These are phyloP conservation scores for Mrakia frigida DNA, from an alignment of 768 basidiomycete genomes.

Conservation along the genomic window DNA sequence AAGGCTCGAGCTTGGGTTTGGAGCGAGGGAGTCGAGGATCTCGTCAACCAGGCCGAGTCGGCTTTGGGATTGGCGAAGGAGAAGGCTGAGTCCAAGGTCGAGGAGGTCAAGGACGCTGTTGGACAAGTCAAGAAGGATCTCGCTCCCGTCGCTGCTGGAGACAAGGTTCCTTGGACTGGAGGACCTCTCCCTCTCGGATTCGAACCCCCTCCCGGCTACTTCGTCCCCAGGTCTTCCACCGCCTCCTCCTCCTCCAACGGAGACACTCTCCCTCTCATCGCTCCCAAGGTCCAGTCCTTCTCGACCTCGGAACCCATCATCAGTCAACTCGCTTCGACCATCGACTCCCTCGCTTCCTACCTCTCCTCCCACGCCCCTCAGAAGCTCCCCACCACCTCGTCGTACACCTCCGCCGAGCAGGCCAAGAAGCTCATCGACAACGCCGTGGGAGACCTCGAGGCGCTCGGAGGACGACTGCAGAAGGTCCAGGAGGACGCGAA, in stretches of 20 bases:
- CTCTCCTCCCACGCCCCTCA: slow-evolving; percentile 53
- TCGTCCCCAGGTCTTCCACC: slow-evolving; percentile 48
- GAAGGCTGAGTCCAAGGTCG: slow-evolving; percentile 35
- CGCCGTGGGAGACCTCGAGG: slow-evolving; percentile 73
- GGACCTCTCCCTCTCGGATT: slow-evolving; percentile 74
- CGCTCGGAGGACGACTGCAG: slow-evolving; percentile 70
- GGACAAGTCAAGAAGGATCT: slow-evolving; percentile 18
- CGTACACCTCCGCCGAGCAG: slow-evolving; percentile 53
- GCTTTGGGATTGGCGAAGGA: slow-evolving; percentile 48
- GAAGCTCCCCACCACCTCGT: slow-evolving; percentile 47
- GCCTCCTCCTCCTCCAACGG: slow-evolving; percentile 15
- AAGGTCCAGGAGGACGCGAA: slow-evolving; percentile 70
- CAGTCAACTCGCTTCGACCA: slow-evolving; percentile 81
- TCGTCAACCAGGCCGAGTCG: slow-evolving; percentile 67
- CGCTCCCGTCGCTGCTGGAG: slow-evolving; percentile 33
- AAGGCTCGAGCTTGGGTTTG: slow-evolving; percentile 49
- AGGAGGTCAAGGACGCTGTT: slow-evolving; percentile 39
- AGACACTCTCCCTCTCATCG: slow-evolving; percentile 61
- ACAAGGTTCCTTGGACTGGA: slow-evolving; percentile 48
- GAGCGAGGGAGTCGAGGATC: slow-evolving; percentile 61
- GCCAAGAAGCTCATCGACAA: slow-evolving; percentile 69
- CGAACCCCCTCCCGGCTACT: slow-evolving; percentile 87
- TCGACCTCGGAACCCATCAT: slow-evolving; percentile 82
- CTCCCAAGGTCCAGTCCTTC: slow-evolving; percentile 69
- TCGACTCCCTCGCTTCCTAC: slow-evolving; percentile 83